phyloP scores from a whole-genome alignment of 305 asterid genomes.

The Ajuga reptans region DNA sequence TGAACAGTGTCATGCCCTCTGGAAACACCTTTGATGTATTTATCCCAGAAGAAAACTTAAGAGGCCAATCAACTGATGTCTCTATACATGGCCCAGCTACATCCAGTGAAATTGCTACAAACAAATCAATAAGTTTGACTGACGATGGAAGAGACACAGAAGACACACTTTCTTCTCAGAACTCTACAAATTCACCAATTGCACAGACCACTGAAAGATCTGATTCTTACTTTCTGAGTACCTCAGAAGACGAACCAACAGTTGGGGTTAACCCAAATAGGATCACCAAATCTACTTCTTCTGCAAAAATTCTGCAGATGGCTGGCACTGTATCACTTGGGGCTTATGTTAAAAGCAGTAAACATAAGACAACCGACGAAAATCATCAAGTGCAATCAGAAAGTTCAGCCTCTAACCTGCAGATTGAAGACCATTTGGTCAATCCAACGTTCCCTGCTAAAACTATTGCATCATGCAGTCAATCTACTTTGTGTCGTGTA shows the following conservation, averaged over 20 bases:
- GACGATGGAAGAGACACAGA: conserved; percentile 50
- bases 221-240: conserved; percentile 37
- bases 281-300: conserved; percentile 33
- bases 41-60: conserved; percentile 26
- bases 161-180: conserved; percentile 61
- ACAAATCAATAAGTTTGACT: conserved; percentile 31
- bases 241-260: conserved; percentile 42
- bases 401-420: conserved; percentile 28
- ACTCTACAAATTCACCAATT: conserved; percentile 43
- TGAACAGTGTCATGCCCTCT: conserved; percentile 25
- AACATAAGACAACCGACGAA: conserved; percentile 21
- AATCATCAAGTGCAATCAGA: conserved; percentile 27
- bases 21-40: conserved; percentile 29
- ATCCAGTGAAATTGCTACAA: conserved; percentile 35
- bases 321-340: conserved; percentile 42
- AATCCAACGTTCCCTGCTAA: conserved; percentile 22
- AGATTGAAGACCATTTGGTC: conserved; percentile 28
- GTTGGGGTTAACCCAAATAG: conserved; percentile 27
- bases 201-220: conserved; percentile 43
- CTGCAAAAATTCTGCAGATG: conserved; percentile 52
- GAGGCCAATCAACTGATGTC: conserved; percentile 30
- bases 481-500: conserved; percentile 23
- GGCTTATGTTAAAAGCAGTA: conserved; percentile 31
- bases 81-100: conserved; percentile 34
- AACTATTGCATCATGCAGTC: conserved; percentile 18